Conservation (phyloP, 1,284 basidiomycete genomes). For the Pulveroboletus sp. region DNA sequence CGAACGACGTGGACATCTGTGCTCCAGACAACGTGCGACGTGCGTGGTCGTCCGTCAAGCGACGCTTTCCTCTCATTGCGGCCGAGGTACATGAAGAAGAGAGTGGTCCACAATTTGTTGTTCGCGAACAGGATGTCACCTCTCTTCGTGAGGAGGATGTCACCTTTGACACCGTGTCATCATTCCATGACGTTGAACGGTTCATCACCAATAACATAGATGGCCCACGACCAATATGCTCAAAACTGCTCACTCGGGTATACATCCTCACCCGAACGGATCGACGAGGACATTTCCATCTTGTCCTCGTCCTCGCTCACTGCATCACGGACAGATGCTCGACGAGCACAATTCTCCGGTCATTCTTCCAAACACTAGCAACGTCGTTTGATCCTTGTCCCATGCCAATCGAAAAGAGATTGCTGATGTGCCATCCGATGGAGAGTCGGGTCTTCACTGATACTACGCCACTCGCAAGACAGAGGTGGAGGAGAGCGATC, state of each 20-base stretch:
- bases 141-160: slow-evolving; percentile 9
- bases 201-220: slow-evolving; percentile 7
- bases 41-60: slow-evolving; percentile 17
- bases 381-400: slow-evolving; percentile 17
- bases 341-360: slow-evolving; percentile 14
- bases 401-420: slow-evolving; percentile 33
- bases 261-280: slow-evolving; percentile 6
- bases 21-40: slow-evolving; percentile 10
- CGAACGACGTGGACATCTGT: slow-evolving; percentile 1
- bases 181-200: slow-evolving; percentile 13
- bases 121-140: slow-evolving; percentile 9
- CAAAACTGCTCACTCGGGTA: neutral
- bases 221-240: slow-evolving; percentile 7
- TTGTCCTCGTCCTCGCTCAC: slow-evolving; percentile 11
- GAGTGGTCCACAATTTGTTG: slow-evolving; percentile 5
- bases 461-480: slow-evolving; percentile 32
- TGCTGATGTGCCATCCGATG: slow-evolving; percentile 39
- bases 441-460: slow-evolving; percentile 38
- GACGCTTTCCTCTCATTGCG: slow-evolving; percentile 15
- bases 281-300: slow-evolving; percentile 9
- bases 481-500: slow-evolving; percentile 47
- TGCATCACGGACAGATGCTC: slow-evolving; percentile 14
- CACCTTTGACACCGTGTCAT: slow-evolving; percentile 5
- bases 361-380: slow-evolving; percentile 43
- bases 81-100: slow-evolving; percentile 15